Percentiles rank a stretch among this genome's conserved stretches.
Evolutionary conservation across 2,329 filamentous ascomycete species (phyloP).

Genomic region (Epichloe hybrida): DNA sequence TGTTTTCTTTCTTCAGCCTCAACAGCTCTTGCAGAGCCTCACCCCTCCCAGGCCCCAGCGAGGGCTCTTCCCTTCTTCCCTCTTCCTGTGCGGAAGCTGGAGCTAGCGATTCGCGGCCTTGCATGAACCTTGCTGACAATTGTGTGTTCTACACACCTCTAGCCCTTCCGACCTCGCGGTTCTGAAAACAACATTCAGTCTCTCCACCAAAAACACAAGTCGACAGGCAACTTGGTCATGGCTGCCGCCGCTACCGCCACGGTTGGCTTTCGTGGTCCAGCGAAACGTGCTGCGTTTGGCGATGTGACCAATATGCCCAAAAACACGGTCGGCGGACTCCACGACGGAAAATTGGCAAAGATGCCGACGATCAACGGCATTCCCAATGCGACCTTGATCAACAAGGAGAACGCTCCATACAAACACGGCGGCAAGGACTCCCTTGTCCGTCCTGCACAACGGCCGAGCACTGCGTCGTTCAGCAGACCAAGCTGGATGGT

Average conservation of each 20-base stretch:
- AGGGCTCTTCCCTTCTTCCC: neutral
- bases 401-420: constrained; percentile 31
- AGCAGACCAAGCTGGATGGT: neutral
- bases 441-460: constrained; percentile 25
- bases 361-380: constrained; percentile 11
- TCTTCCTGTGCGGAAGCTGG: neutral
- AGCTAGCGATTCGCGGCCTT: neutral
- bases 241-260: constrained; percentile 10
- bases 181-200: constrained; percentile 39
- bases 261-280: constrained; percentile 26
- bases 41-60: too few relatives aligned
- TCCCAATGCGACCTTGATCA: constrained; percentile 15
- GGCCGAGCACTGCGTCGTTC: constrained; percentile 7
- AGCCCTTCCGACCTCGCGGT: constrained; percentile 31
- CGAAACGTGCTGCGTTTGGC: constrained; percentile 68
- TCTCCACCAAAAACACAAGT: constrained; percentile 73
- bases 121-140: neutral
- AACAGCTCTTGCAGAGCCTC: too few relatives aligned
- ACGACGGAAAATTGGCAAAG: constrained; percentile 25
- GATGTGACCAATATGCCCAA: constrained; percentile 63
- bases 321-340: constrained; percentile 16
- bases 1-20: neutral
- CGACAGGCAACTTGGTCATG: constrained; percentile 44
- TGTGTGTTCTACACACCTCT: neutral
- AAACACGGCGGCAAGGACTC: constrained; percentile 18